Percentiles rank a stretch among this genome's conserved stretches.
Conservation (phyloP, 257 asterid genomes). For the Hygrophila difformis region DNA sequence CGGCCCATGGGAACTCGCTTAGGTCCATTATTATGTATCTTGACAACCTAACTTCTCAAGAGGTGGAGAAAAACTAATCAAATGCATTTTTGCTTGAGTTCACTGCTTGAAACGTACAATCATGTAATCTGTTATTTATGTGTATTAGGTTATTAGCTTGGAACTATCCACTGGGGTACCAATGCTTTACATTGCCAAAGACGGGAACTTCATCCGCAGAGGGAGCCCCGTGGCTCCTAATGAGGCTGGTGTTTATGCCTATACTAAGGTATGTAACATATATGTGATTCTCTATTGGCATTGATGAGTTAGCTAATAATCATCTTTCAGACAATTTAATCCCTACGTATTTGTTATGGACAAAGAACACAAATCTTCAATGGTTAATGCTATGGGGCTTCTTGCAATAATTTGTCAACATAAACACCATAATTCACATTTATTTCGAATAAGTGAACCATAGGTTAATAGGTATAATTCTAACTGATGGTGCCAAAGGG, state of each 20-base stretch:
- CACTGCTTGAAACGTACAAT: background rate
- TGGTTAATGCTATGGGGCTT: too few relatives aligned
- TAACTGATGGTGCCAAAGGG: too few relatives aligned
- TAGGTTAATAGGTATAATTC: too few relatives aligned
- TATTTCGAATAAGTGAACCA: too few relatives aligned
- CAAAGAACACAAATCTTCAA: too few relatives aligned
- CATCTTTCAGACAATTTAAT: too few relatives aligned
- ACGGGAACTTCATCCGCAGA: constrained; percentile 58
- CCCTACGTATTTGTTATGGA: too few relatives aligned
- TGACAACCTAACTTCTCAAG: constrained; percentile 66
- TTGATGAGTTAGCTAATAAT: too few relatives aligned
- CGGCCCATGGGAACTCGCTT: constrained; percentile 89
- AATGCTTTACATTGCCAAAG: constrained; percentile 71
- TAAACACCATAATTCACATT: too few relatives aligned
- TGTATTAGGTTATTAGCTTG: constrained; percentile 51
- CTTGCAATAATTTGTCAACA: too few relatives aligned
- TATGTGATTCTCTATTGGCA: too few relatives aligned
- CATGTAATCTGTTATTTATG: background rate
- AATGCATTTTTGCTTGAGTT: constrained; percentile 2
- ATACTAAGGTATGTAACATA: constrained; percentile 67
- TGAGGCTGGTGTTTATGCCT: constrained; percentile 84
- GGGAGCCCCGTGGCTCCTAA: constrained; percentile 83
- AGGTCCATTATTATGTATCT: constrained; percentile 95
- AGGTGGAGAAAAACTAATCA: constrained; percentile 38
- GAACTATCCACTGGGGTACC: constrained; percentile 95